A percentile compares a stretch with the other conserved stretches of the same genome.
phyloP scores from a whole-genome alignment of 257 asterid species.

The Ligustrum vulgare region DNA sequence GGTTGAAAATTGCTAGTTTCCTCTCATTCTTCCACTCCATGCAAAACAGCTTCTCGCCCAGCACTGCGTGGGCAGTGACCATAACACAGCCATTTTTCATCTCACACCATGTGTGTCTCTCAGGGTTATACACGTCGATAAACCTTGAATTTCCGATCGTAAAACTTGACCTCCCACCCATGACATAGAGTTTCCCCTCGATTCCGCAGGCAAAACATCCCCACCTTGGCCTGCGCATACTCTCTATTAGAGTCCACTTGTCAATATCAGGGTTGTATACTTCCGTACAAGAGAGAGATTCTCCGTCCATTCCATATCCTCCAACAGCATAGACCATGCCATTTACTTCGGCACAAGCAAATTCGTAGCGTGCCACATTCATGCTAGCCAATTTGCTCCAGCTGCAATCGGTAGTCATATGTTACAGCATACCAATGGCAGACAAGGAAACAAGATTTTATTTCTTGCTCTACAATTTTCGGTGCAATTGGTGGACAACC shows the following conservation, averaged over 20 bases:
- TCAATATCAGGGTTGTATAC: slow-evolving; percentile 62
- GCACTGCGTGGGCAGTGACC: slow-evolving; percentile 78
- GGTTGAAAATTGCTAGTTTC: slow-evolving; percentile 53
- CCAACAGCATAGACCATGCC: slow-evolving; percentile 73
- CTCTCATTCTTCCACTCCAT: slow-evolving; percentile 91
- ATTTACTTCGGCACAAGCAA: slow-evolving; percentile 78
- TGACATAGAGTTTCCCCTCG: slow-evolving; percentile 66
- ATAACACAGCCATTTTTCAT: slow-evolving; percentile 87
- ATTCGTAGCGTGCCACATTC: slow-evolving; percentile 79
- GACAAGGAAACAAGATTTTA: background rate
- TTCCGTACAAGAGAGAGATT: slow-evolving; percentile 71
- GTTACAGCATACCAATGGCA: background rate
- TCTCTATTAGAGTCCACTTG: slow-evolving; percentile 61
- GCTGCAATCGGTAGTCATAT: slow-evolving; percentile 36
- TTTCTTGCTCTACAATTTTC: background rate
- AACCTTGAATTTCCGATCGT: slow-evolving; percentile 74
- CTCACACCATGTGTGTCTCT: slow-evolving; percentile 53
- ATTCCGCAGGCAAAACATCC: slow-evolving; percentile 74
- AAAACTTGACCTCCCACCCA: slow-evolving; percentile 90
- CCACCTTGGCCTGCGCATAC: slow-evolving; percentile 73
- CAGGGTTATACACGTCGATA: slow-evolving; percentile 64
- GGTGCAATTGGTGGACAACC: background rate
- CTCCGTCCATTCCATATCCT: slow-evolving; percentile 66
- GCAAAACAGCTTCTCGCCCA: slow-evolving; percentile 67
- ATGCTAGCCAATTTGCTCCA: slow-evolving; percentile 78